Evolutionary conservation across 2,329 filamentous ascomycete genomes (phyloP), one percentile per base, ranked within the genome.

Genomic region (Fusarium neocosmosporiellum): DNA sequence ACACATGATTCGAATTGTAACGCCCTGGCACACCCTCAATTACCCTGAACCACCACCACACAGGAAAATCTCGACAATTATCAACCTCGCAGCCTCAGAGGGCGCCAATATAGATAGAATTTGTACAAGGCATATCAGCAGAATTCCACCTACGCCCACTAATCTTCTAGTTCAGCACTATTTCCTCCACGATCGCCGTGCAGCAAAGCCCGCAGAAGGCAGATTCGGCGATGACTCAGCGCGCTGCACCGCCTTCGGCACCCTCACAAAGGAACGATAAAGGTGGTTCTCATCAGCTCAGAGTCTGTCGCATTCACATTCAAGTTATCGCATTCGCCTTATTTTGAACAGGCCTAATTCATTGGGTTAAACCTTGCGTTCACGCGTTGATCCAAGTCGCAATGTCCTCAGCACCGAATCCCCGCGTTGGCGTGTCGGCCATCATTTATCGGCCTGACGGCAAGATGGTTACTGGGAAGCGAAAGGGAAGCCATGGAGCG

Each of bases 391-490:
- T 18, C 9, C 13, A 16, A 13, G 14, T 11, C 1, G 7, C 24
- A 6, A 77, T 77, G 75, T 55, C 72, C 46, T 34, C 70, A 7
- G 41, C 20, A 2, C 67, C 70, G 9, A 55, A 74, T 24, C 84
- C 84, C 1, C 83, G 86, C 11, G 84, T 88, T 16, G 88, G 88
- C 48, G 82, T 89, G 7, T 83, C 86, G 0, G 85, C 83, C 34
- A 76, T 90, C 29, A 79, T 90, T 59, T 78, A 78, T 65, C 82
- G 86, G 66, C 71, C 71, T 4, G 76, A 84, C 8, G 86, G 85
- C n/a, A 79, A 82, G 54, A 69, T 89, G 36, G 72, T 89, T 7
- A 72, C 87, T 4, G 86, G 88, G 5, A 83, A 83, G 64, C 84
- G 88, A 14, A 82, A 82, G 62, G 84, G 85, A 2, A 85, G 83